Evolutionary conservation across 805 yeast genomes (phyloP).

Genomic region (Cyberlindnera suaveolens): DNA sequence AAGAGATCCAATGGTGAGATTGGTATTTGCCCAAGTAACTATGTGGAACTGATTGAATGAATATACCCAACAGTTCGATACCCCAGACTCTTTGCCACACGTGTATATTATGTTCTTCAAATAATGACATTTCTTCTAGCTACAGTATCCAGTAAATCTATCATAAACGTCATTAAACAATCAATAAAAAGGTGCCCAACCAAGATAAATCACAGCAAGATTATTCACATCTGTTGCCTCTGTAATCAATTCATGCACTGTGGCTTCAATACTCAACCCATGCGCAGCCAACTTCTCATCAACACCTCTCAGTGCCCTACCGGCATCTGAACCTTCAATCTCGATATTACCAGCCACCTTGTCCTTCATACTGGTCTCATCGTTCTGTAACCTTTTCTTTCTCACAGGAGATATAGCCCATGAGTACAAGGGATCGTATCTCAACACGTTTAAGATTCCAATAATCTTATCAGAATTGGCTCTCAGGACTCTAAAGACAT

Average conservation of each 20-base stretch:
- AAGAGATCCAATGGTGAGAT: slow-evolving; percentile 83
- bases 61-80: neutral
- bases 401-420: slow-evolving; percentile 84
- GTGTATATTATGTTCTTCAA: neutral
- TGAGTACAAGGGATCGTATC: slow-evolving; percentile 88
- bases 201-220: slow-evolving; percentile 69
- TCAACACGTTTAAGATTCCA: slow-evolving; percentile 76
- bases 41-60: slow-evolving; percentile 63
- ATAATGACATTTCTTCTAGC: too few species aligned
- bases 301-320: slow-evolving; percentile 69
- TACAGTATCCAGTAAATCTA: neutral
- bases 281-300: slow-evolving; percentile 58
- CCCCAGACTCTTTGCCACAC: neutral
- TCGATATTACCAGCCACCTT: slow-evolving; percentile 5
- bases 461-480: slow-evolving; percentile 61
- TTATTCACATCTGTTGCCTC: slow-evolving; percentile 68
- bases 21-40: slow-evolving; percentile 95
- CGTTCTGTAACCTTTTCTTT: slow-evolving; percentile 45
- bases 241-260: slow-evolving; percentile 70
- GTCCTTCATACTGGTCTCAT: slow-evolving; percentile 5
- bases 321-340: slow-evolving; percentile 50
- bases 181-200: slow-evolving; percentile 77
- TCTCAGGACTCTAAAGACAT: slow-evolving; percentile 62
- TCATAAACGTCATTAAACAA: neutral
- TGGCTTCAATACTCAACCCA: slow-evolving; percentile 76